phyloP scores from a whole-genome alignment of 352 stramenopile species.

The Globisporangium canariense region DNA sequence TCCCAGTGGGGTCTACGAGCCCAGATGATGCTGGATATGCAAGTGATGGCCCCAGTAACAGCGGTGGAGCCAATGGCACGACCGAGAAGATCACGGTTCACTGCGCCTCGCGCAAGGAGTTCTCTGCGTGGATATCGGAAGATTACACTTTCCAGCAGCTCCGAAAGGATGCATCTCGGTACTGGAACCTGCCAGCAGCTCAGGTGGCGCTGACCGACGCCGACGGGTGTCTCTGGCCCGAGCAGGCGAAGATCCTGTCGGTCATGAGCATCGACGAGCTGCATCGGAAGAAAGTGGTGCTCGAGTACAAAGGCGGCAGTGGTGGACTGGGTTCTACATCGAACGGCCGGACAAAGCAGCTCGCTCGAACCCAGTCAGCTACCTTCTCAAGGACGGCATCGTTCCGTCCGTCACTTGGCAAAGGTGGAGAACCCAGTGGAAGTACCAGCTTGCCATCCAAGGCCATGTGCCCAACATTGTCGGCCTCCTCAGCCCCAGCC shows the following conservation, averaged over 20 bases:
- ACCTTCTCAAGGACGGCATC: slow-evolving; percentile 3
- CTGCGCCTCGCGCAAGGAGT: slow-evolving; percentile 52
- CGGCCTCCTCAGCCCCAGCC: neutral
- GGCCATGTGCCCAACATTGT: neutral
- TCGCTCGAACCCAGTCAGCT: slow-evolving; percentile 15
- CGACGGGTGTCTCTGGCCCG: slow-evolving; percentile 72
- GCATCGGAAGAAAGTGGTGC: slow-evolving; percentile 40
- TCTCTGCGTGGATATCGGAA: slow-evolving; percentile 60
- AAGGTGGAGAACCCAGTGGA: neutral
- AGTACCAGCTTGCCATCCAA: neutral
- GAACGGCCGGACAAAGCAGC: slow-evolving; percentile 12
- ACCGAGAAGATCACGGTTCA: slow-evolving; percentile 52
- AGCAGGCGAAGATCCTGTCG: slow-evolving; percentile 68
- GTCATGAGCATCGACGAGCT: slow-evolving; percentile 54
- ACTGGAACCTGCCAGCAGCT: slow-evolving; percentile 52
- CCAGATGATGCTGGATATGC: neutral
- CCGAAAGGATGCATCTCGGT: slow-evolving; percentile 57
- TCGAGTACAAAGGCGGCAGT: slow-evolving; percentile 42
- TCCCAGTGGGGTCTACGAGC: slow-evolving; percentile 5
- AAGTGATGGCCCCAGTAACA: slow-evolving; percentile 4
- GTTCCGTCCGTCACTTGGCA: slow-evolving; percentile 3
- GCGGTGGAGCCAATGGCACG: slow-evolving; percentile 6
- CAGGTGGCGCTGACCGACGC: slow-evolving; percentile 50
- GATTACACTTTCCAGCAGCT: slow-evolving; percentile 79
- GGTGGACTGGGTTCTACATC: neutral